A percentile compares a stretch with the other conserved stretches of the same genome.
Conservation (phyloP, 202 grass and related monocot species). For the Cymbopogon flexuosus region DNA sequence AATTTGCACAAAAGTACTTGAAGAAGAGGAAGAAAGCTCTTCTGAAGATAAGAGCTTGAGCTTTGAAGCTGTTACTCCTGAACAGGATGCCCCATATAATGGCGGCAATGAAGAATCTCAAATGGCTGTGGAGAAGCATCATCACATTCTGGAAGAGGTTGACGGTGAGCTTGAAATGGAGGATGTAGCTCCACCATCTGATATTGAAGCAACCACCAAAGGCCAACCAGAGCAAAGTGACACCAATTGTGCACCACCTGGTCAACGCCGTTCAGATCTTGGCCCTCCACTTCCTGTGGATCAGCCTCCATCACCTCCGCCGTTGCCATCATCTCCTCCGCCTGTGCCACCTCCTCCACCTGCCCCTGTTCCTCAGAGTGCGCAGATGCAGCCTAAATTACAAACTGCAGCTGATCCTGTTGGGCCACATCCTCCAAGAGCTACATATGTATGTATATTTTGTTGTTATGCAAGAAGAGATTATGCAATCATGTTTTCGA, state of each 20-base stretch:
- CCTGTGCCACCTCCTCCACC: constrained; percentile 47
- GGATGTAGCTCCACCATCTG: constrained; percentile 74
- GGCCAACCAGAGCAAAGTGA: constrained; percentile 31
- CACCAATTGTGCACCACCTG: constrained; percentile 14
- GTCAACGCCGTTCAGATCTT: constrained; percentile 22
- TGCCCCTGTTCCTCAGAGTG: constrained; percentile 33
- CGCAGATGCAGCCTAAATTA: constrained; percentile 29
- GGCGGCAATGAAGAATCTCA: constrained; percentile 43
- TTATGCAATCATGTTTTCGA: background rate
- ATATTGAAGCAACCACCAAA: constrained; percentile 34
- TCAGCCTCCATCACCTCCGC: constrained; percentile 66
- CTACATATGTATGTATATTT: constrained; percentile 48
- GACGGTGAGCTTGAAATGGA: constrained; percentile 99
- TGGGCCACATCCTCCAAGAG: constrained; percentile 34
- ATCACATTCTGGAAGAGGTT: constrained; percentile 75
- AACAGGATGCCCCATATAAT: constrained; percentile 45
- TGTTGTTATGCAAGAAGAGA: constrained; percentile 19
- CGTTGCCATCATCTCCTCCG: constrained; percentile 86
- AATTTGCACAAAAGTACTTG: constrained; percentile 72
- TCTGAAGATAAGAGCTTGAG: constrained; percentile 84
- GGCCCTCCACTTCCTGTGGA: constrained; percentile 73
- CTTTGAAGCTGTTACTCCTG: constrained; percentile 97
- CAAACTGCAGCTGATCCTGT: constrained; percentile 36
- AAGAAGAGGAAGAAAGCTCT: constrained; percentile 69
- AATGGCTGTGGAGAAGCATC: constrained; percentile 58